phyloP scores from a whole-genome alignment of 345 rosid genomes.

The Salix suchowensis region DNA sequence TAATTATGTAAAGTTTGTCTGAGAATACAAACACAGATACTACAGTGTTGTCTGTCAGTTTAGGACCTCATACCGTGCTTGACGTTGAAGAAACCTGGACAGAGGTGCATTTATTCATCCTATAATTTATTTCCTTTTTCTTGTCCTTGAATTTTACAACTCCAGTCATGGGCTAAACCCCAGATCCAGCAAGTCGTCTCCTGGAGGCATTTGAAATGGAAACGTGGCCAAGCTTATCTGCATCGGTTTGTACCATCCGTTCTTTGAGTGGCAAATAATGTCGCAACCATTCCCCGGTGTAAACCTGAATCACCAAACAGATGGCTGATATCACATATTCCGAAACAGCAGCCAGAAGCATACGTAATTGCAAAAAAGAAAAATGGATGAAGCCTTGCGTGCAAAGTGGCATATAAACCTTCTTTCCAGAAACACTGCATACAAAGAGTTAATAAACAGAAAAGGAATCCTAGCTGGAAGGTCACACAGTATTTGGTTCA shows the following conservation, averaged over 20 bases:
- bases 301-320: constrained; percentile 49
- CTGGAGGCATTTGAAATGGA: constrained; percentile 76
- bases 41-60: neutral
- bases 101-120: constrained; percentile 6
- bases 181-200: constrained; percentile 75
- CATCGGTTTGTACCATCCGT: constrained; percentile 38
- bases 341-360: neutral
- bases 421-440: too few species aligned
- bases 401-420: neutral
- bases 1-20: neutral
- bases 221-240: constrained; percentile 61
- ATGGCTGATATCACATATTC: neutral
- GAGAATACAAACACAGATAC: neutral
- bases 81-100: neutral
- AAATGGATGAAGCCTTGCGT: neutral
- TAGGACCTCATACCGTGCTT: neutral
- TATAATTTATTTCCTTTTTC: constrained; percentile 2
- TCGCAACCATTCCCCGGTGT: constrained; percentile 83
- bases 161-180: constrained; percentile 23
- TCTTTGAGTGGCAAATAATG: constrained; percentile 68
- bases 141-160: neutral
- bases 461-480: neutral
- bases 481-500: neutral
- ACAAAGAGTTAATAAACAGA: neutral
- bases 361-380: neutral